A percentile compares a stretch with the other conserved stretches of the same genome.
Conservation (phyloP, 1,139 yeast genomes). For the Saccharomyces hybrid region DNA sequence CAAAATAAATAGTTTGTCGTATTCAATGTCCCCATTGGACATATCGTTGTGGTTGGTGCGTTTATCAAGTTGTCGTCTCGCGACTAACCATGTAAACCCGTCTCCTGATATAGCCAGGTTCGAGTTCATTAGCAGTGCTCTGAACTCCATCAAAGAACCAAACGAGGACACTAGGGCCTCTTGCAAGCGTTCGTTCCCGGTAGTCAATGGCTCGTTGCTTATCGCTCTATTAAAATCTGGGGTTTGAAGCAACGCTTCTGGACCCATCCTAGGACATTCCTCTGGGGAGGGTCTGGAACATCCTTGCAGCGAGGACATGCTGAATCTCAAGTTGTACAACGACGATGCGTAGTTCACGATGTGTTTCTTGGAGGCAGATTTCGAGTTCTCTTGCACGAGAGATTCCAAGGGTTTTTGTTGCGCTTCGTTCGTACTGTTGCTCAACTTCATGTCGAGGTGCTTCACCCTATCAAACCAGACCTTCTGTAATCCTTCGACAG, state of each 20-base stretch:
- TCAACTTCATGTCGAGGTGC: conserved; percentile 41
- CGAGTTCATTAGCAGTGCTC: conserved; percentile 53
- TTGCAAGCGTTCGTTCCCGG: conserved; percentile 27
- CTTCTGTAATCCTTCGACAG: conserved; percentile 44
- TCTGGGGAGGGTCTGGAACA: conserved; percentile 7
- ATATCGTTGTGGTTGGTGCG: conserved; percentile 13
- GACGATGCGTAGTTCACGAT: conserved; percentile 53
- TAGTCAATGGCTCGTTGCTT: conserved; percentile 35
- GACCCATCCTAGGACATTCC: conserved; percentile 7
- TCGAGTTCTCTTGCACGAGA: conserved; percentile 26
- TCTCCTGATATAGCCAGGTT: conserved; percentile 63
- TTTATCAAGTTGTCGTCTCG: conserved; percentile 35
- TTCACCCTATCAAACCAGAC: conserved; percentile 55
- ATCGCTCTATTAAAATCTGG: conserved; percentile 34
- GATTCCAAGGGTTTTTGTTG: conserved; percentile 22
- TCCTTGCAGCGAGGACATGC: conserved; percentile 45
- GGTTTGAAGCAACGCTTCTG: conserved; percentile 36
- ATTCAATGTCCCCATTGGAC: conserved; percentile 25
- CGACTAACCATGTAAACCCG: conserved; percentile 70
- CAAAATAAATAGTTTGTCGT: conserved; percentile 46
- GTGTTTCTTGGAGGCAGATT: conserved; percentile 27
- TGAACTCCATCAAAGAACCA: conserved; percentile 62
- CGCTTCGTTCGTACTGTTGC: conserved; percentile 24
- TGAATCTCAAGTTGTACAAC: conserved; percentile 52
- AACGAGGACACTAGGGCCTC: conserved; percentile 50